A percentile compares a stretch with the other conserved stretches of the same genome.
Conservation (phyloP, 106 monocot genomes). For the Dactylorhiza incarnata region DNA sequence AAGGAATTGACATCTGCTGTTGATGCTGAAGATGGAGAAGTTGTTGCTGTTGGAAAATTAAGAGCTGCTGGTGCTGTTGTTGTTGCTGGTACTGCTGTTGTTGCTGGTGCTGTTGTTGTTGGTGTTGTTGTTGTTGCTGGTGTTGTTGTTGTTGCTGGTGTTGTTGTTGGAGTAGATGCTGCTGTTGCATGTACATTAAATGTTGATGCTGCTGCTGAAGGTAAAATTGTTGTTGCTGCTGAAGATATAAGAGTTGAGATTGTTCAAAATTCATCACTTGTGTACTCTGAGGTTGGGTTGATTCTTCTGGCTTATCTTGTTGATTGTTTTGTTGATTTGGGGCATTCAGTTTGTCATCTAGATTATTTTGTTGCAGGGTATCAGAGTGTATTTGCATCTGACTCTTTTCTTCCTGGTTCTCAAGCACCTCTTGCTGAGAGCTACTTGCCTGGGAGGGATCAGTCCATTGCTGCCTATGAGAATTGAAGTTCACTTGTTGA, state of each 20-base stretch:
- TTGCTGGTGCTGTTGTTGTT: conserved; percentile 15
- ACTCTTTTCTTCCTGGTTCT: conserved; percentile 8
- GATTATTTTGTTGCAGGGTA: not conserved
- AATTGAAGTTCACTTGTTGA: conserved; percentile 12
- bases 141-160: conserved; percentile 12
- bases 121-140: conserved; percentile 16
- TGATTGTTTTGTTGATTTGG: conserved; percentile 4
- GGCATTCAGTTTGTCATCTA: conserved; percentile 1
- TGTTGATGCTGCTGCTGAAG: conserved; percentile 21
- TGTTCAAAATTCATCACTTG: conserved; percentile 18
- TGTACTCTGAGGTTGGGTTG: conserved; percentile 15
- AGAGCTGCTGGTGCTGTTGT: conserved; percentile 15
- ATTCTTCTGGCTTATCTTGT: conserved; percentile 6
- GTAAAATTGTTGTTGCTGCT: conserved; percentile 17
- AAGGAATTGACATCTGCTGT: conserved; percentile 23
- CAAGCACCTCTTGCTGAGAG: conserved; percentile 12
- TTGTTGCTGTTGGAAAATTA: conserved; percentile 26
- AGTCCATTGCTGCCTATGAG: conserved; percentile 18
- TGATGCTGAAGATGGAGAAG: conserved; percentile 29
- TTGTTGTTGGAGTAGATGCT: conserved; percentile 22
- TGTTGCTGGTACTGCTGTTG: conserved; percentile 17
- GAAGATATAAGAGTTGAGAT: conserved; percentile 21
- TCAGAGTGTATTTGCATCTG: not conserved
- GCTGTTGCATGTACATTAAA: conserved; percentile 12
- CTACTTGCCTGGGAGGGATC: conserved; percentile 11